phyloP scores from a whole-genome alignment of 352 stramenopile genomes.

The Globisporangium radiosum region DNA sequence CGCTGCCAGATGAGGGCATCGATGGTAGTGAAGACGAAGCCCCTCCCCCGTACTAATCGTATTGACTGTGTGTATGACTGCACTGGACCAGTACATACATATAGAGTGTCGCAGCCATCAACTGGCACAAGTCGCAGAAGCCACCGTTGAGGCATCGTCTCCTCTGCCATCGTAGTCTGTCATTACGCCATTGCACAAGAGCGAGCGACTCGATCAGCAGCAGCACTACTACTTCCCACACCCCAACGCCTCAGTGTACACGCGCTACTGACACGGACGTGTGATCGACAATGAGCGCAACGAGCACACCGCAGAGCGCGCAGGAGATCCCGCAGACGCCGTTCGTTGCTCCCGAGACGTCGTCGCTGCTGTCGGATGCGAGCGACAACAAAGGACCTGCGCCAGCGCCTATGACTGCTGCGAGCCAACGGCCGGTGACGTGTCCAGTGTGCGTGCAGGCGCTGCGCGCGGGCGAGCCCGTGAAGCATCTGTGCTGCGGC shows the following conservation, averaged over 20 bases:
- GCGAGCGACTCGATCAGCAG: neutral
- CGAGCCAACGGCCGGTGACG: conserved; percentile 12
- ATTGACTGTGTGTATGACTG: too few relatives aligned
- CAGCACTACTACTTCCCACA: neutral
- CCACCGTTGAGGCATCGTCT: neutral
- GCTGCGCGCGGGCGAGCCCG: conserved; percentile 22
- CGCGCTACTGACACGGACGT: neutral
- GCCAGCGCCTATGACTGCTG: neutral
- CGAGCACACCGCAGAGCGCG: conserved; percentile 3
- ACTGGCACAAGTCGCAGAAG: neutral
- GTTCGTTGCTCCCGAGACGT: conserved; percentile 4
- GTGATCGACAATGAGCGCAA: neutral
- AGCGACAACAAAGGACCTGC: neutral
- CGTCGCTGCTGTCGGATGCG: neutral
- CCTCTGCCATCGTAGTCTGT: neutral
- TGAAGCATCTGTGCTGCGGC: conserved; percentile 52
- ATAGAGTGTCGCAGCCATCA: neutral
- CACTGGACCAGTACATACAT: neutral
- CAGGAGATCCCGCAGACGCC: conserved; percentile 10
- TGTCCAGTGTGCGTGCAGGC: conserved; percentile 35
- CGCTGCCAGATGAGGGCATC: neutral
- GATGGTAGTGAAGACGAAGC: conserved; percentile 1
- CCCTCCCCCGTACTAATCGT: neutral
- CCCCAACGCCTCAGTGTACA: neutral
- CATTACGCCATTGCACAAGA: neutral